Percentiles rank a stretch among this genome's conserved stretches.
Conservation (phyloP, 2,329 filamentous ascomycete species). For the Colletotrichum tabaci region DNA sequence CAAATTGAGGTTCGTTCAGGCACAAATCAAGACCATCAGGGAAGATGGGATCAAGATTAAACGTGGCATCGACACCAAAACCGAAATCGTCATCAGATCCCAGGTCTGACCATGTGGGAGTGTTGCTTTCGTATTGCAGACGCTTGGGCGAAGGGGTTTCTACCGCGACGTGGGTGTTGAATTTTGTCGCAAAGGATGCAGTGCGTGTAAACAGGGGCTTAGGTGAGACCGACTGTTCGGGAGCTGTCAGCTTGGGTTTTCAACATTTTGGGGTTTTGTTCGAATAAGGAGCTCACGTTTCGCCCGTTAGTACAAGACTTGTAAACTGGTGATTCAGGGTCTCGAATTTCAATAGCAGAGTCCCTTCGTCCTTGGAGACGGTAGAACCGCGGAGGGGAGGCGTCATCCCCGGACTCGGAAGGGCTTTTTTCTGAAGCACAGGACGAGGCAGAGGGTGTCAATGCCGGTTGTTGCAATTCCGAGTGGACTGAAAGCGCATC, state of each 20-base stretch:
- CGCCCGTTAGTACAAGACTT: slow-evolving; percentile 23
- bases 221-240: slow-evolving; percentile 25
- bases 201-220: slow-evolving; percentile 26
- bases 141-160: neutral
- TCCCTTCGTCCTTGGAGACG: slow-evolving; percentile 36
- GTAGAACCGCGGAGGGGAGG: slow-evolving; percentile 33
- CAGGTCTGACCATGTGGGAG: slow-evolving; percentile 28
- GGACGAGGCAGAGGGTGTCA: slow-evolving; percentile 34
- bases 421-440: slow-evolving; percentile 38
- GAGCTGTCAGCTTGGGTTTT: slow-evolving; percentile 1
- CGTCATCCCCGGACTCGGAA: slow-evolving; percentile 34
- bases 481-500: slow-evolving; percentile 27
- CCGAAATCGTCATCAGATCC: slow-evolving; percentile 30
- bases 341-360: slow-evolving; percentile 38
- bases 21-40: slow-evolving; percentile 25
- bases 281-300: slow-evolving; percentile 10
- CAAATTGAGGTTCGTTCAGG: slow-evolving; percentile 17
- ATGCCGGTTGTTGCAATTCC: slow-evolving; percentile 31
- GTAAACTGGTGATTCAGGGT: slow-evolving; percentile 37
- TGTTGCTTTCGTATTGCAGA: neutral
- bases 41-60: slow-evolving; percentile 12
- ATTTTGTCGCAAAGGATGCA: slow-evolving; percentile 30
- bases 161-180: slow-evolving; percentile 9
- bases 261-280: neutral
- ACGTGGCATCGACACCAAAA: slow-evolving; percentile 17